Percentiles rank a stretch among this genome's conserved stretches.
These are phyloP conservation scores for Yamadazyma oceani DNA, from an alignment of 1,139 yeast genomes.

Conservation along the genomic window DNA sequence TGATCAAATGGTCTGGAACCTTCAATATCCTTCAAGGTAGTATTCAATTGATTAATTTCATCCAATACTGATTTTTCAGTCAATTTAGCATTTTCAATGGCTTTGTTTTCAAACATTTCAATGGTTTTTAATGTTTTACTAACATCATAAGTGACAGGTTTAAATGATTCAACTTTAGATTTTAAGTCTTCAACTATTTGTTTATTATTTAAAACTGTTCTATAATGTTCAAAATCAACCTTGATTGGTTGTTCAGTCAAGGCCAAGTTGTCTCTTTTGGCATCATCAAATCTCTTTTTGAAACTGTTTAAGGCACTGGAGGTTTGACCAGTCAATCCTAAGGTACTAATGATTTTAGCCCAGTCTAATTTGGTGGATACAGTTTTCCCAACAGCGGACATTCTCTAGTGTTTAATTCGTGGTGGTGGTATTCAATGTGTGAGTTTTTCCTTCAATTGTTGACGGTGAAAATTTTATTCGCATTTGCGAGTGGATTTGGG, in stretches of 20 bases:
- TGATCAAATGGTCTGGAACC: constrained; percentile 97
- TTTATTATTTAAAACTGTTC: constrained; percentile 75
- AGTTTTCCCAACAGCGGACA: constrained; percentile 57
- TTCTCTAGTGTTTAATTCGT: constrained; percentile 15
- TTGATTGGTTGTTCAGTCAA: constrained; percentile 70
- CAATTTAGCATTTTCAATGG: constrained; percentile 90
- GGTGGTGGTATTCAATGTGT: too few species aligned
- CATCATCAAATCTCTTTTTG: constrained; percentile 98
- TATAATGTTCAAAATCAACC: constrained; percentile 83
- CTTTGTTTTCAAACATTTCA: constrained; percentile 92
- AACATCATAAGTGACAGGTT: constrained; percentile 83
- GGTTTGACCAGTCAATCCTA: constrained; percentile 92
- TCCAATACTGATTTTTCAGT: constrained; percentile 87
- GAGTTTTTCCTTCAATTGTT: neutral
- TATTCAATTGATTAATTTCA: constrained; percentile 83
- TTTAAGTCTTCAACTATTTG: constrained; percentile 81
- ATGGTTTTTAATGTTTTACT: constrained; percentile 89
- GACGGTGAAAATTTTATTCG: constrained; percentile 2
- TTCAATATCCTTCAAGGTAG: constrained; percentile 90
- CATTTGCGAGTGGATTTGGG: neutral
- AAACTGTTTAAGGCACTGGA: constrained; percentile 84
- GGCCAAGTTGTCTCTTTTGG: constrained; percentile 75
- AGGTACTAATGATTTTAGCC: constrained; percentile 84
- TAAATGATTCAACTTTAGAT: constrained; percentile 69
- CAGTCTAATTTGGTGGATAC: constrained; percentile 92